Base-by-base conservation (phyloP, 2,329 filamentous ascomycete genomes). In the Diaporthe aspalathi region DNA sequence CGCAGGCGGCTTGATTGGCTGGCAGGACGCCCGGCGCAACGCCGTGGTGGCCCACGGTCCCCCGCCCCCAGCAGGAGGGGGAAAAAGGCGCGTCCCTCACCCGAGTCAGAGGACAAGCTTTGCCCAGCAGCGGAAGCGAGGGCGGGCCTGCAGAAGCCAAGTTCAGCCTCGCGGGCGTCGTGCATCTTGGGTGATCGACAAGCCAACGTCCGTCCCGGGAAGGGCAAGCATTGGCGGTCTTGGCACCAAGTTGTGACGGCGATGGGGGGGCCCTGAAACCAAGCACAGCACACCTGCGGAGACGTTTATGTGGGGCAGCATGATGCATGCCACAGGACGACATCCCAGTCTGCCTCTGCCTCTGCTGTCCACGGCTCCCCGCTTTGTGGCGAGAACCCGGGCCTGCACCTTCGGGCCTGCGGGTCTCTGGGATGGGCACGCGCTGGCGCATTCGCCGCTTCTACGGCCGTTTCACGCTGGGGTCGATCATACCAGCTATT, bases 161-260 rank as follows among this genome's bases (percentile, higher is more conserved):
- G 56, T 32, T 22, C 57, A 66, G 56, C 54, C 56, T 53, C 57
- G 38, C 16, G 6, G 22, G 12, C 1, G 66, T 9, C 40, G 27
- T 47, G 40, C 24, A 53, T 11, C 22, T 60, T 32, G 50, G n/a
- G 29, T 16, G 52, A 62, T 57, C 67, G 67, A 63, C 67, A 62
- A 2, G 29, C 49, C 60, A 14, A 38, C 29, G 14, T 50, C 17
- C 35, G 14, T 32, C 35, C 2, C 35, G 66, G 35, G 35, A 24
- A 24, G 60, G 47, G 50, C 67, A 60, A 38, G 53, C 67, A 69
- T 53, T 69, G 68, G 60, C 40, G 60, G 60, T 54, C 69, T 73
- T 71, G 72, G 72, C 72, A 70, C 72, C 54, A 38, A 67, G 49
- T 50, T 69, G 72, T 70, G 65, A 57, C 65, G 70, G 66, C 27